phyloP scores from a whole-genome alignment of 1,139 yeast genomes.

The Hemisphaericaspora subhashii region DNA sequence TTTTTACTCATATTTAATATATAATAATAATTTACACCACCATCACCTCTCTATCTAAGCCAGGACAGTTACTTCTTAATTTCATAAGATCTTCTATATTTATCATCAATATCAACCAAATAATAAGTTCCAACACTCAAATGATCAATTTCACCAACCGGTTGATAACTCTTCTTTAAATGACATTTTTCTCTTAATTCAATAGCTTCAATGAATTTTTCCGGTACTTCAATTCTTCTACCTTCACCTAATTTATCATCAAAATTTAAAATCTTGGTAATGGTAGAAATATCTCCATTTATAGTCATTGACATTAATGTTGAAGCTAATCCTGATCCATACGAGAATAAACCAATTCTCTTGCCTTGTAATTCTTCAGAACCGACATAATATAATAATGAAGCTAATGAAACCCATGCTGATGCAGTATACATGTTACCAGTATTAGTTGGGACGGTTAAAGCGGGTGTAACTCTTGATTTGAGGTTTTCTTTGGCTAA shows the following conservation, averaged over 20 bases:
- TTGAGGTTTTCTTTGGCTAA: conserved; percentile 72
- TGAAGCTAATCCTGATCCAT: conserved; percentile 97
- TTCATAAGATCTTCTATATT: conserved; percentile 79
- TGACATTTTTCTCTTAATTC: conserved; percentile 88
- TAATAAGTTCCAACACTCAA: conserved; percentile 80
- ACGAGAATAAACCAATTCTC: conserved; percentile 91
- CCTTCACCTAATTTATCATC: conserved; percentile 63
- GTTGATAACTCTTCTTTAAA: conserved; percentile 74
- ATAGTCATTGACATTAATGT: conserved; percentile 80
- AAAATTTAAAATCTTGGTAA: conserved; percentile 66
- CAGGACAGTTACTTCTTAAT: conserved; percentile 59
- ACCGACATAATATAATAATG: conserved; percentile 75
- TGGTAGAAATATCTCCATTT: conserved; percentile 74
- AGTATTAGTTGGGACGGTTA: conserved; percentile 90
- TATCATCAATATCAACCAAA: conserved; percentile 81
- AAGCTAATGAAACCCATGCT: conserved; percentile 82
- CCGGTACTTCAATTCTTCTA: conserved; percentile 71
- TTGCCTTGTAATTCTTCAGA: conserved; percentile 73
- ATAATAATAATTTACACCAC: conserved; percentile 1
- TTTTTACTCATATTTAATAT: no score
- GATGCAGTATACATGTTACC: conserved; percentile 99
- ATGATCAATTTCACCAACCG: conserved; percentile 74
- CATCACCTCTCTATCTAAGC: no score
- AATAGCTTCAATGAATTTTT: conserved; percentile 78
- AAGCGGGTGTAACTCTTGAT: conserved; percentile 75